Base-by-base conservation (phyloP, 164 flowering plant genomes). In the Kalanchoe fedtschenkoi region DNA sequence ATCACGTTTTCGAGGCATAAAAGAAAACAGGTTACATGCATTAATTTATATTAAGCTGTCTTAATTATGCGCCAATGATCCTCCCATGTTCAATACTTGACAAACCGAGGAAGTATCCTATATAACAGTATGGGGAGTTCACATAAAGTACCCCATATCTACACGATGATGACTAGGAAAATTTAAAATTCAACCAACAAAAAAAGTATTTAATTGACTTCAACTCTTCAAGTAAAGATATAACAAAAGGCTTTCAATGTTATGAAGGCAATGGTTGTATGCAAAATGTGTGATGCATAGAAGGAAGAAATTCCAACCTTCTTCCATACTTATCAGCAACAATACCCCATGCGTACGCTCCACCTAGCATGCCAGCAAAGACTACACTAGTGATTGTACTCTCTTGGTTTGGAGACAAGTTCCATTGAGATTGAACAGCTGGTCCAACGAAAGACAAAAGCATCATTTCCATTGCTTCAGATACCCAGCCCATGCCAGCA, bases 401-500 rank as follows among this genome's bases (percentile, higher is more conserved):
- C 69, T 93, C 92, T 75, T 86, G 68, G 28, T 69, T 78, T 14
- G 95, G 74, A 56, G 97, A 81, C 66, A 93, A 86, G 16, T 68
- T 73, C 98, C 98, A 92, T 34, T 80, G 69, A 39, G 79, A 70
- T 62, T 78, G 81, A 66, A 92, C 86, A 17, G 97, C 87, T 22
- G 96, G 88, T 60, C 97, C 99, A 0, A 90, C 74, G 71, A 92
- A 87, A 16, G 96, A 88, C 4, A 90, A 86, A 69, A 93, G 82
- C 97, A 93, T 88, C 87, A 90, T 79, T 67, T 93, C 99, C 96
- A 90, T 90, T 34, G 97, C 97, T 78, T 93, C 99, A 24, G 92
- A 66, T 63, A 83, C 65, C 84, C 85, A 83, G 15, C 86, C 98
- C 76, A 88, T 80, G 61, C 97, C 95, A 55, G 96, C 90, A 75